Evolutionary conservation across 2,329 filamentous ascomycete species (phyloP).

Genomic region (Fusarium austroafricanum): DNA sequence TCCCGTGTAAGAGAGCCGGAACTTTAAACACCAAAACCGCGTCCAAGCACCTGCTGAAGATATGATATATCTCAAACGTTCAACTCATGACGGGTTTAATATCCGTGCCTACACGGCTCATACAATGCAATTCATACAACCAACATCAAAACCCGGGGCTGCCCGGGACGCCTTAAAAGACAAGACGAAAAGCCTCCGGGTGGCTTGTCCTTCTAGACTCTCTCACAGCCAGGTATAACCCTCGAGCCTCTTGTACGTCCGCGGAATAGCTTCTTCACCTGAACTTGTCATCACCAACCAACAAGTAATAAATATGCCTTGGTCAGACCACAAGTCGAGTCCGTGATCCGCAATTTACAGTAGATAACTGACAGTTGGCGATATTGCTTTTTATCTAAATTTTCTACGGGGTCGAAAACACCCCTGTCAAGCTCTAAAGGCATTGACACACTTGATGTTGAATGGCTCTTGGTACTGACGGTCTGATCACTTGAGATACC

Average conservation of each 20-base stretch:
- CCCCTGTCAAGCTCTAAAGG: conserved; percentile 16
- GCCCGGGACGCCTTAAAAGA: conserved; percentile 8
- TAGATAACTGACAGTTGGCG: conserved; percentile 2
- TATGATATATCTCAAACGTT: neutral
- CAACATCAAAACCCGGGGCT: conserved; percentile 23
- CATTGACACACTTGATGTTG: conserved; percentile 32
- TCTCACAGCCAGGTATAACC: neutral
- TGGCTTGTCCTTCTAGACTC: neutral
- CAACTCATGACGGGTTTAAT: neutral
- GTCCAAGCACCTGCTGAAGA: neutral
- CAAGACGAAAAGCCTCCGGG: conserved; percentile 33
- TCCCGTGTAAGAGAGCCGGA: neutral
- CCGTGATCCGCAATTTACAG: conserved; percentile 18
- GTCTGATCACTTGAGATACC: neutral
- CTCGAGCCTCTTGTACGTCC: neutral
- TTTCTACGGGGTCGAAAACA: neutral
- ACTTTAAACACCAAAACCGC: neutral
- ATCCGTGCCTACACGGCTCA: neutral
- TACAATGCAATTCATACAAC: neutral
- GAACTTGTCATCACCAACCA: neutral
- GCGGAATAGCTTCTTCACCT: neutral
- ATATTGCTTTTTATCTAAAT: conserved; percentile 3
- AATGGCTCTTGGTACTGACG: conserved; percentile 1
- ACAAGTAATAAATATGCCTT: neutral
- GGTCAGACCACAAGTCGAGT: neutral